phyloP scores from a whole-genome alignment of 1,284 basidiomycete species.

The Apiotrichum domesticum region DNA sequence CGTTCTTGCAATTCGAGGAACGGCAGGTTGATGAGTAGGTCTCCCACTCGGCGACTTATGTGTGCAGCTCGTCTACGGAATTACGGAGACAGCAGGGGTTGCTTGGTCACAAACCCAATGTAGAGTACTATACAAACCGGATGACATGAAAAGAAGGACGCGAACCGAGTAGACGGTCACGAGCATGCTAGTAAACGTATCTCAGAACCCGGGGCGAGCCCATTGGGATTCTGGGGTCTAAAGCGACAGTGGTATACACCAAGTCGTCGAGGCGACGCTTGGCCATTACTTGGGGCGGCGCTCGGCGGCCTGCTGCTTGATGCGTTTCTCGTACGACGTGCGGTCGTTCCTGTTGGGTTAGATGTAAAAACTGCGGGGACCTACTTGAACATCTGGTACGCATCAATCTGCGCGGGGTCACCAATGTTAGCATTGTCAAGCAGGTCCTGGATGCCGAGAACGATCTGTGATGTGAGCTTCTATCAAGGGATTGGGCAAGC shows the following conservation, averaged over 20 bases:
- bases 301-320: conserved; percentile 75
- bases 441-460: conserved; percentile 90
- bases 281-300: conserved; percentile 57
- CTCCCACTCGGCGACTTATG: background rate
- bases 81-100: background rate
- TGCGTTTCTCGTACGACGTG: conserved; percentile 74
- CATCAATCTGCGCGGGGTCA: conserved; percentile 94
- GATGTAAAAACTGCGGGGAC: conserved; percentile 31
- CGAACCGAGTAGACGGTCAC: too few relatives aligned
- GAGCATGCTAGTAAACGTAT: too few relatives aligned
- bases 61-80: background rate
- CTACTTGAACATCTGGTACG: conserved; percentile 95
- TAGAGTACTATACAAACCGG: background rate
- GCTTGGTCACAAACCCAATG: background rate
- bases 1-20: too few relatives aligned
- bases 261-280: too few relatives aligned
- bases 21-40: too few relatives aligned
- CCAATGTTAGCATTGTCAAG: conserved; percentile 89
- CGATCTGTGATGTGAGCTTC: conserved; percentile 56
- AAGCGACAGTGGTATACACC: too few relatives aligned
- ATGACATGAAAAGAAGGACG: background rate
- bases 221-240: too few relatives aligned
- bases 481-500: conserved; percentile 2
- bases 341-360: conserved; percentile 68
- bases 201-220: too few relatives aligned